Percentiles rank a stretch among this genome's conserved stretches.
These are phyloP conservation scores for Brettanomyces nanus DNA, from an alignment of 805 yeast genomes.

Conservation along the genomic window DNA sequence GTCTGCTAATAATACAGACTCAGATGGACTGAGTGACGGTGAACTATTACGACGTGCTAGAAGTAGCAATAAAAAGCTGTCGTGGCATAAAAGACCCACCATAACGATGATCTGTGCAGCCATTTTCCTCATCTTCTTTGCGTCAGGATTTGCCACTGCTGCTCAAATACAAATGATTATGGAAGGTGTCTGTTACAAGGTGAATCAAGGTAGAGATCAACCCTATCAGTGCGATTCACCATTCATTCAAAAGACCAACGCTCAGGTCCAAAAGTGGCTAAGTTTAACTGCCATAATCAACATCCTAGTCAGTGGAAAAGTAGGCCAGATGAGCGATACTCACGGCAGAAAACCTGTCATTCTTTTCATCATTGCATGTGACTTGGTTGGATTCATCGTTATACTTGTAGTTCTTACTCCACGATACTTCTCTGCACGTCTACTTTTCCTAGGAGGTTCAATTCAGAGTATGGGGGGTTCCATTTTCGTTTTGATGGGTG, in stretches of 20 bases:
- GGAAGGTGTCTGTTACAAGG: conserved; percentile 31
- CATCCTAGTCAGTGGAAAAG: conserved; percentile 48
- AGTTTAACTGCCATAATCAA: conserved; percentile 37
- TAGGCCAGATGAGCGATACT: conserved; percentile 57
- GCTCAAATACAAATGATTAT: conserved; percentile 29
- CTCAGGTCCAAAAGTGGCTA: conserved; percentile 40
- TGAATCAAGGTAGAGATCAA: conserved; percentile 10
- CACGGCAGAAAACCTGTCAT: conserved; percentile 52
- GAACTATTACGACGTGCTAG: conserved; percentile 45
- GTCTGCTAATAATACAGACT: not conserved
- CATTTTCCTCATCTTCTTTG: conserved; percentile 34
- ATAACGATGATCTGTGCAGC: conserved; percentile 38
- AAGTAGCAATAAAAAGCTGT: conserved; percentile 25
- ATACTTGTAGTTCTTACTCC: conserved; percentile 18
- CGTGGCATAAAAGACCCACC: conserved; percentile 55
- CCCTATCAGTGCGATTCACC: conserved; percentile 28
- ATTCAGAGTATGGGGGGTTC: conserved; percentile 59
- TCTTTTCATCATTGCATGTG: conserved; percentile 17
- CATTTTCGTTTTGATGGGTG: conserved; percentile 41
- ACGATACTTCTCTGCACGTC: conserved; percentile 23
- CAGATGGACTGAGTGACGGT: conserved; percentile 22
- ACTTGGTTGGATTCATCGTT: conserved; percentile 10
- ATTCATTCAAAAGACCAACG: conserved; percentile 34
- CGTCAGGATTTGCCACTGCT: conserved; percentile 31
- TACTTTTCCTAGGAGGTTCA: conserved; percentile 35